A percentile compares a stretch with the other conserved stretches of the same genome.
Conservation (phyloP, 208 protist genomes). For the Trypanosoma scelopori region DNA sequence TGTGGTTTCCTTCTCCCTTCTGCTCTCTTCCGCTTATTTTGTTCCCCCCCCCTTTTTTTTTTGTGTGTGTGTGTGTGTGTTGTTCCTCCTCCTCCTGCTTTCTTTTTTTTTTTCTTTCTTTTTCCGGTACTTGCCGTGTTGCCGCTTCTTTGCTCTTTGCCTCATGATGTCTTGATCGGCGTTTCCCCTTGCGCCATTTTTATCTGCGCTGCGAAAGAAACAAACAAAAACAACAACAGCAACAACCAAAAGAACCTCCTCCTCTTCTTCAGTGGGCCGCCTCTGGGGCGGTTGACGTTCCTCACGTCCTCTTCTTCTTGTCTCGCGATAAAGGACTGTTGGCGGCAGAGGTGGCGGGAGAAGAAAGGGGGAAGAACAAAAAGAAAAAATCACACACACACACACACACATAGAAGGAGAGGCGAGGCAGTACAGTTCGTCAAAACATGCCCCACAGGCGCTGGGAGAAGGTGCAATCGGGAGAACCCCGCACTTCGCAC, state of each 20-base stretch:
- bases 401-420: too few species aligned
- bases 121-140: too few species aligned
- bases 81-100: not conserved
- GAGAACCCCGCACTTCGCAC: conserved; percentile 2
- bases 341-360: not conserved
- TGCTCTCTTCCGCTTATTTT: conserved; percentile 4
- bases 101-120: too few species aligned
- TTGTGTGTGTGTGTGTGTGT: conserved; percentile 10
- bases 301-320: too few species aligned
- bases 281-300: too few species aligned
- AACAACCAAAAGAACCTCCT: not conserved
- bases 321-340: not conserved
- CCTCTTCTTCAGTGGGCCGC: not conserved
- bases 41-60: conserved; percentile 6
- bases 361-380: too few species aligned
- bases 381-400: too few species aligned
- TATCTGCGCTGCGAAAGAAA: too few species aligned
- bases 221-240: too few species aligned
- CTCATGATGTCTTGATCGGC: not conserved
- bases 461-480: not conserved
- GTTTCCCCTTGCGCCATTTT: too few species aligned
- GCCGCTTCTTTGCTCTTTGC: not conserved
- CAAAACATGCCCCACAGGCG: conserved; percentile 1
- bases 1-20: conserved; percentile 3
- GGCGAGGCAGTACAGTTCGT: not conserved